These are phyloP conservation scores for Camelina neglecta DNA, from an alignment of 345 rosid genomes.

Conservation along the genomic window DNA sequence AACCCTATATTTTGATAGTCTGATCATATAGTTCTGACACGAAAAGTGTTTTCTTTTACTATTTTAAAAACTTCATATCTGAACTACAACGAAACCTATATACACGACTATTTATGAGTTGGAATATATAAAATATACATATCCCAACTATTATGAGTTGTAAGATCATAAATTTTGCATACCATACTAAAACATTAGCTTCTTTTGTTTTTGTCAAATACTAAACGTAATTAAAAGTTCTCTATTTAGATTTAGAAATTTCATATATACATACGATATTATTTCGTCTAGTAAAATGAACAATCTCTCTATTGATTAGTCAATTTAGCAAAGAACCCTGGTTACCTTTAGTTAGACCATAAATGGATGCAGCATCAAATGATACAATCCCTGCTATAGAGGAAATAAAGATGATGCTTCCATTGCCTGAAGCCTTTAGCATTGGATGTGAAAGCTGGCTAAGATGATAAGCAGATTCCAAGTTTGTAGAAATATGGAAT, in stretches of 20 bases:
- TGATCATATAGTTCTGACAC: background rate
- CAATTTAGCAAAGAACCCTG: background rate
- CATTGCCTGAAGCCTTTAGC: conserved; percentile 56
- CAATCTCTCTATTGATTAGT: background rate
- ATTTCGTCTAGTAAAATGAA: background rate
- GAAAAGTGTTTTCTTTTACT: no score
- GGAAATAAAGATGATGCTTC: conserved; percentile 56
- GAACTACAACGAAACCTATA: no score
- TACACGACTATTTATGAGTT: no score
- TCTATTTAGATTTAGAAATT: background rate
- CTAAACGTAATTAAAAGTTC: no score
- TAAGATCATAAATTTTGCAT: background rate
- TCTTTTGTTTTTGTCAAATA: background rate
- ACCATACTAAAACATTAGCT: background rate
- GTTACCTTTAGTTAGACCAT: conserved; percentile 52
- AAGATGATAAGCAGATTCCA: conserved; percentile 58
- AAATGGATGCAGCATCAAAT: conserved; percentile 36
- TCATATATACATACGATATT: background rate
- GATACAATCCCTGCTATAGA: conserved; percentile 47
- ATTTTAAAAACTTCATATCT: no score
- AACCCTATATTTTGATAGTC: no score
- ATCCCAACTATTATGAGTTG: no score
- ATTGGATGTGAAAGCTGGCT: conserved; percentile 59
- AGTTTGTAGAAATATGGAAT: conserved; percentile 47
- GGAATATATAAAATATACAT: no score